Evolutionary conservation across 148 eudicot species (phyloP), one percentile per base, ranked within the genome.

Genomic region (Cornus florida): DNA sequence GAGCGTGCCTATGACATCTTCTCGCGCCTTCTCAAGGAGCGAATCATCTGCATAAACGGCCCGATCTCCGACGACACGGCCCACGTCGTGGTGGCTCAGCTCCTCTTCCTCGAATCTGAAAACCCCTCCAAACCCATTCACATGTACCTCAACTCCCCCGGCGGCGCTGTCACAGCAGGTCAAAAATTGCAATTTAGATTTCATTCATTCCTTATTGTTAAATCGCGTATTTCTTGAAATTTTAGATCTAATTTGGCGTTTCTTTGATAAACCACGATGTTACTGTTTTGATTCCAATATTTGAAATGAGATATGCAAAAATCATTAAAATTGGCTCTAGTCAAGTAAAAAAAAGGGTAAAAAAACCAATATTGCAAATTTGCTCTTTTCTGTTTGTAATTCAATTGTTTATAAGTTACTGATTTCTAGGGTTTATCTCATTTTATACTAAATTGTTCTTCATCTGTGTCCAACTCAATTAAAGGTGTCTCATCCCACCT

Each of bases 151-250:
- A 95, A 95, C 73, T 95, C 98, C 75, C 98, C 98, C 6, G 98
- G 98, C n/a, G 98, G 98, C 67, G 97, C 94, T 43, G 98, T 95
- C 71, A 90, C 98, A 60, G 98, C 98, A 56, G 98, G 98, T 95
- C 13, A 48, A 48, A 48, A 48, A 48, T 4, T 48, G 16, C 14
- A 11, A 1, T 53, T 17, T 53, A 16, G 0, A 53, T 53, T 53
- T 53, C 59, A 53, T 53, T 53, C 48, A 35, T 48, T 48, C 53
- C 3, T 35, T 48, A 1, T 48, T 48, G 19, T 14, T 62, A 19
- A 17, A 62, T 62, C 19, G 4, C 66, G 2, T 62, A 3, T 62
- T 62, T 17, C 7, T 62, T 62, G 4, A 17, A 62, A 20, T 62
- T 62, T 3, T 57, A 19, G 19, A 62, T 62, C 9, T 62, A 7